phyloP scores from a whole-genome alignment of 257 asterid species.

The Gardenia jasminoides region DNA sequence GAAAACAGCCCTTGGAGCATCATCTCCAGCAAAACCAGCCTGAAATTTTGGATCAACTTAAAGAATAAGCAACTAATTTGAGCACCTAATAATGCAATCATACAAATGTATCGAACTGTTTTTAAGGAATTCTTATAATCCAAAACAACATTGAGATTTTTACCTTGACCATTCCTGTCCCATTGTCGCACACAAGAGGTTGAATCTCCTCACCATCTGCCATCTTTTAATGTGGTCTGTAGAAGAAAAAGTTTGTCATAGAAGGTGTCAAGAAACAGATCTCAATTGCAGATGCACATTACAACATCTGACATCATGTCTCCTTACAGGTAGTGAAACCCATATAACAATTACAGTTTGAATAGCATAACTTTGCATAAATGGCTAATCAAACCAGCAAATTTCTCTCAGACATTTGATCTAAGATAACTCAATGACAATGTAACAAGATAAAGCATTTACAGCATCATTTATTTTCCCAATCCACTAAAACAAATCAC shows the following conservation, averaged over 20 bases:
- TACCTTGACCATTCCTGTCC: constrained; percentile 56
- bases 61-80: background rate
- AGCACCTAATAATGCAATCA: background rate
- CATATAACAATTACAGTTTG: background rate
- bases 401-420: background rate
- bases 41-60: background rate
- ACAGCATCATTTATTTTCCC: background rate
- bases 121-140: background rate
- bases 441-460: background rate
- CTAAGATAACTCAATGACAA: background rate
- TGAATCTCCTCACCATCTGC: constrained; percentile 51
- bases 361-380: background rate
- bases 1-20: constrained; percentile 44
- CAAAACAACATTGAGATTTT: background rate
- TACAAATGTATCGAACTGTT: background rate
- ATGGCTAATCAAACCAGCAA: background rate
- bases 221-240: constrained; percentile 26
- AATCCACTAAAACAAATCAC: background rate
- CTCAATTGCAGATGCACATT: background rate
- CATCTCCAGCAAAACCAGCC: constrained; percentile 49
- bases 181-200: constrained; percentile 53
- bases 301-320: background rate
- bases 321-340: background rate
- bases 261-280: background rate
- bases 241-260: background rate